phyloP scores from a whole-genome alignment of 2,329 filamentous ascomycete species.

The Ascocoryne sarcoides region DNA sequence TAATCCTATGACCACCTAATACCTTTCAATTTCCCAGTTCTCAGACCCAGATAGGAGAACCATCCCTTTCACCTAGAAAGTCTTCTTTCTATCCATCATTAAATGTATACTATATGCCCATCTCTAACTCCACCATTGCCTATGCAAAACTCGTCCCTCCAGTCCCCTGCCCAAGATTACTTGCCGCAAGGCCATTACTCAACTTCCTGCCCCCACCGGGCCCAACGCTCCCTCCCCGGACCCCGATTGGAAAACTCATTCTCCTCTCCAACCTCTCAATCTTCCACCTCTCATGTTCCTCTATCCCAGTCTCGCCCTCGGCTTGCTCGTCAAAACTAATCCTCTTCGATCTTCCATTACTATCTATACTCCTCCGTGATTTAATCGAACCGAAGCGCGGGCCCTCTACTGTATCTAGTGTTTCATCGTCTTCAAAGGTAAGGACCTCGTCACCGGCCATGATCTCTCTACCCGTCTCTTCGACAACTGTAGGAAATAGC shows the following conservation, averaged over 20 bases:
- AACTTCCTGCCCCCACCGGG: conserved; percentile 25
- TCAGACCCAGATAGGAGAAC: too few species aligned
- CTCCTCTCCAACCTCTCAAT: conserved; percentile 13
- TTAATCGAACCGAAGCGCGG: conserved; percentile 3
- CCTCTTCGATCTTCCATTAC: conserved; percentile 6
- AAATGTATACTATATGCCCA: too few species aligned
- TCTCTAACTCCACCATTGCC: too few species aligned
- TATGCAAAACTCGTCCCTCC: conserved; percentile 26
- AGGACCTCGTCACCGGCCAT: conserved; percentile 16
- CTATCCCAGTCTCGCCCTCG: conserved; percentile 1
- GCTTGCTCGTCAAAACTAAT: not conserved
- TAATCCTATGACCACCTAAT: too few species aligned
- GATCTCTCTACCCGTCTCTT: conserved; percentile 13
- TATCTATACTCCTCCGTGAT: conserved; percentile 1
- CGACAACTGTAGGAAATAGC: conserved; percentile 8
- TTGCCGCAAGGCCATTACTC: conserved; percentile 27
- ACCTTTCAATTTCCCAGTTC: too few species aligned
- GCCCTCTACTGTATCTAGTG: conserved; percentile 15
- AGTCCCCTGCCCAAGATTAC: conserved; percentile 25
- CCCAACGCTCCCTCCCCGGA: conserved; percentile 23
- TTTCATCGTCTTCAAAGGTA: conserved; percentile 18
- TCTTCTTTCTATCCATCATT: too few species aligned
- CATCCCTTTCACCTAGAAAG: too few species aligned
- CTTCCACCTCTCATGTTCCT: conserved; percentile 3
- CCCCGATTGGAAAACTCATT: conserved; percentile 26